Base-by-base conservation (phyloP, 805 yeast species). In the Metschnikowia peoriensis region DNA sequence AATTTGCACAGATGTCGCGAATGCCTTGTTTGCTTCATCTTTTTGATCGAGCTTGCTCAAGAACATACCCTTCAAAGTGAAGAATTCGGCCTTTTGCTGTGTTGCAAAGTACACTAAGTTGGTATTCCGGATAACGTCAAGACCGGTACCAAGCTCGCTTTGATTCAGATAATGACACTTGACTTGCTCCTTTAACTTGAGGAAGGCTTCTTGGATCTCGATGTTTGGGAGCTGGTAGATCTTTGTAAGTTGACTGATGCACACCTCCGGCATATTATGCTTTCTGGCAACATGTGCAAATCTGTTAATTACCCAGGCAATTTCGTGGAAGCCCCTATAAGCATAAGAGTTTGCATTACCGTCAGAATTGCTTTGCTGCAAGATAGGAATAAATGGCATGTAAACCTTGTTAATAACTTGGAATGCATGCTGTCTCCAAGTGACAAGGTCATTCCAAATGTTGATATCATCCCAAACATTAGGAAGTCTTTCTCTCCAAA, bases 391-490 rank as follows among this genome's bases (percentile, higher is more conserved):
- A 63, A 96, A 79, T 8, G 98, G 98, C 79, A 92, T 80, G 68
- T 94, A 94, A 1, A 89, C 96, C 66, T 88, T 88, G 75, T 94
- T 94, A 61, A 94, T 92, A 28, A 93, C 97, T 58, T 89, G 92
- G 78, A 96, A 94, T 0, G 97, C 97, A 72, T 94, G 98, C 70
- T 94, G 98, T 60, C 99, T 81, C 99, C 99, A 94, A 0, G 98
- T 92, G 4, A 94, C 96, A 54, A 94, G 73, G 66, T 94, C 99
- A 60, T 96, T 92, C 99, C 99, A 94, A 55, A 92, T 82, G 66
- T 91, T 93, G 63, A 94, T 92, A 67, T 94, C 99, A 70, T 94
- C 99, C 97, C 98, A 94, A 8, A 82, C 77, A 63, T 94, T 94
- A 11, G 99, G 99, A 47, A 96, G 75, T 57, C 99, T 84, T 66